These are phyloP conservation scores for Metschnikowia chrysomelidarum DNA, from an alignment of 805 yeast species.

Conservation along the genomic window DNA sequence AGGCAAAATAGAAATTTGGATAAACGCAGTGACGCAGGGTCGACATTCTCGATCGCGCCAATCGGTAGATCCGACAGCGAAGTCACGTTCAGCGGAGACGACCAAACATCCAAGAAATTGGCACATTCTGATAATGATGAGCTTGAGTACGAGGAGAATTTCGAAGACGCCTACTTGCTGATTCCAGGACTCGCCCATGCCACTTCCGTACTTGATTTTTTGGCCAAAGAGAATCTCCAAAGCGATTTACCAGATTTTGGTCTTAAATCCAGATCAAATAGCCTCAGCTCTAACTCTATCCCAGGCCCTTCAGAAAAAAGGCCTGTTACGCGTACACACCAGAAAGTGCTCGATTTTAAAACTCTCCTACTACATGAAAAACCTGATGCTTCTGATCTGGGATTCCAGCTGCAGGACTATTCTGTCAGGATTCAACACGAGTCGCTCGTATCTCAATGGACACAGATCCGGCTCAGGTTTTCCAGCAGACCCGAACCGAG, in stretches of 20 bases:
- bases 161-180: slow-evolving; percentile 6
- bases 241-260: background rate
- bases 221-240: slow-evolving; percentile 4
- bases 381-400: background rate
- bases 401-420: slow-evolving; percentile 19
- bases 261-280: no score
- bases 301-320: no score
- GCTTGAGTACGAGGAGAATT: background rate
- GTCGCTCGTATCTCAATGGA: slow-evolving; percentile 35
- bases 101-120: slow-evolving; percentile 13
- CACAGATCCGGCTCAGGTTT: slow-evolving; percentile 35
- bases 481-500: slow-evolving; percentile 11
- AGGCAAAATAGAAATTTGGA: background rate
- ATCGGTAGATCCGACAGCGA: slow-evolving; percentile 25
- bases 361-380: slow-evolving; percentile 16
- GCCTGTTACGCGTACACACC: slow-evolving; percentile 31
- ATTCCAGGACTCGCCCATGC: slow-evolving; percentile 7
- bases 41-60: slow-evolving; percentile 9
- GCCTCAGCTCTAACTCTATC: no score
- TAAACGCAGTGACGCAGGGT: slow-evolving; percentile 2
- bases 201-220: slow-evolving; percentile 12
- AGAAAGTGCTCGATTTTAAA: slow-evolving; percentile 34
- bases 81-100: slow-evolving; percentile 19
- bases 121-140: background rate
- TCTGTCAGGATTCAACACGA: slow-evolving; percentile 37